phyloP scores from a whole-genome alignment of 1,284 basidiomycete genomes.

The Filobasidium uniguttulatum region DNA sequence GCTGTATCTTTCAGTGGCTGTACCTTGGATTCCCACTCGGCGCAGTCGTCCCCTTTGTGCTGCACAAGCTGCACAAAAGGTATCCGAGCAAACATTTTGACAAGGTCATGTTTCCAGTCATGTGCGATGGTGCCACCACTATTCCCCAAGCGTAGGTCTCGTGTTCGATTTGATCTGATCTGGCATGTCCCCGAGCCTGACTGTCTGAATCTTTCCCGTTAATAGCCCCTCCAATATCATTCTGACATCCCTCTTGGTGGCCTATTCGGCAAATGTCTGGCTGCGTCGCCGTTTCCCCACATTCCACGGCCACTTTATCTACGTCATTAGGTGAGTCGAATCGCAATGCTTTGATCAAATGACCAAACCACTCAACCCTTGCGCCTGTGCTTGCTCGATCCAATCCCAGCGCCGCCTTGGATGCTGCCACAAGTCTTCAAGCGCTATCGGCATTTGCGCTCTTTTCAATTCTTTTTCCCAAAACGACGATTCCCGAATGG shows the following conservation, averaged over 20 bases:
- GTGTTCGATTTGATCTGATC: not conserved
- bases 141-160: conserved; percentile 34
- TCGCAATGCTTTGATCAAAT: too few relatives aligned
- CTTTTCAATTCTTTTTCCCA: conserved; percentile 27
- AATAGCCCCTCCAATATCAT: conserved; percentile 41
- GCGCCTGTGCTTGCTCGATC: too few relatives aligned
- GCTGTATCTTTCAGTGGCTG: conserved; percentile 18
- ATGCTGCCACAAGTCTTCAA: conserved; percentile 39
- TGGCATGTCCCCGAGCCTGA: not conserved
- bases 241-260: conserved; percentile 35
- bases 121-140: conserved; percentile 38
- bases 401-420: conserved; percentile 39
- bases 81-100: conserved; percentile 29
- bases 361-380: too few relatives aligned
- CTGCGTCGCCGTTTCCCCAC: conserved; percentile 28
- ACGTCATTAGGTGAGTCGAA: conserved; percentile 28
- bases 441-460: conserved; percentile 39
- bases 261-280: conserved; percentile 35
- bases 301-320: conserved; percentile 27
- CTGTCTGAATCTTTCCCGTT: conserved; percentile 13
- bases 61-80: conserved; percentile 37
- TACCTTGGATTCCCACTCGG: conserved; percentile 40
- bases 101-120: conserved; percentile 40
- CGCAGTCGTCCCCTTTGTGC: conserved; percentile 33
- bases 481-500: conserved; percentile 28